Conservation (phyloP, 2,329 filamentous ascomycete genomes). For the Pseudogymnoascus sp. region DNA sequence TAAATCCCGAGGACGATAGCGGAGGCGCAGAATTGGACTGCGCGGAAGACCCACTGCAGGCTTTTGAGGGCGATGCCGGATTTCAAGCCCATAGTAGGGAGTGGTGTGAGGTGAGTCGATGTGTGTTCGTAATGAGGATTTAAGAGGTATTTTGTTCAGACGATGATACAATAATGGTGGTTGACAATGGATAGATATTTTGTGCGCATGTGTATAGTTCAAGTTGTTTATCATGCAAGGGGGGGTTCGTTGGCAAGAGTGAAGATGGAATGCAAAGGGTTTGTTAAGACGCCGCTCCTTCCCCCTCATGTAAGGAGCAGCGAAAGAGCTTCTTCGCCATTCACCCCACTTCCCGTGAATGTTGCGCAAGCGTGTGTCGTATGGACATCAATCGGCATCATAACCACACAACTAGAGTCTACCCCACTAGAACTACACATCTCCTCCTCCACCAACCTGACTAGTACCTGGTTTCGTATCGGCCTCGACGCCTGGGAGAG, state of each 20-base stretch:
- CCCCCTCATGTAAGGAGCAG: neutral
- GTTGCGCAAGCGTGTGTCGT: slow-evolving; percentile 6
- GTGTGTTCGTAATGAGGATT: neutral
- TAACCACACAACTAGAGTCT: neutral
- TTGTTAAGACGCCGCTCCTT: neutral
- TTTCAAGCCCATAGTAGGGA: slow-evolving; percentile 45
- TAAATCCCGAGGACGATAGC: slow-evolving; percentile 71
- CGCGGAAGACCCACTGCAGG: slow-evolving; percentile 64
- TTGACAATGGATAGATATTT: neutral
- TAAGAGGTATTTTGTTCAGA: neutral
- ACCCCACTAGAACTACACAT: neutral
- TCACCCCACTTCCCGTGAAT: slow-evolving; percentile 1
- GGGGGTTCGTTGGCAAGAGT: neutral
- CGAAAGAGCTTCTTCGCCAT: neutral
- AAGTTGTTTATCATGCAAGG: neutral
- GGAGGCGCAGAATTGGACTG: slow-evolving; percentile 65
- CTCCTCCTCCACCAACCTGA: slow-evolving; percentile 3
- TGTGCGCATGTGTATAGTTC: neutral
- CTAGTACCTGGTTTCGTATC: neutral
- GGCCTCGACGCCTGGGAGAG: neutral
- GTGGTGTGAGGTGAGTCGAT: neutral
- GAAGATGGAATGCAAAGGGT: neutral
- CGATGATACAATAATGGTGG: neutral
- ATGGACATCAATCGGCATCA: slow-evolving; percentile 4
- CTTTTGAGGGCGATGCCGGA: slow-evolving; percentile 59